Percentiles rank a stretch among this genome's conserved stretches.
Evolutionary conservation across 176 grass and related monocot species (phyloP).

Genomic region (Paspalum notatum): DNA sequence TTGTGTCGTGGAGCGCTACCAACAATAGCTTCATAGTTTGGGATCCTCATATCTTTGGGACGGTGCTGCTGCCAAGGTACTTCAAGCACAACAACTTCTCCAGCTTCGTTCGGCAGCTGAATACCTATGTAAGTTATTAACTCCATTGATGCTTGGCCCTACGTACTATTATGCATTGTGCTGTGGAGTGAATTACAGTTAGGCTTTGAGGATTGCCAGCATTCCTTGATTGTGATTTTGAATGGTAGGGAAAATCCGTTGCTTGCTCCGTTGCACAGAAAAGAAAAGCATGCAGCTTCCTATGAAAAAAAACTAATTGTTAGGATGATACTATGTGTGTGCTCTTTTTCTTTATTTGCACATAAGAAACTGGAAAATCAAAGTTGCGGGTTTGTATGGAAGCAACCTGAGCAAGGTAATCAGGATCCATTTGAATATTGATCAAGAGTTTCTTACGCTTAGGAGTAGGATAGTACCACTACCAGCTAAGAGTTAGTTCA

Average conservation of each 20-base stretch:
- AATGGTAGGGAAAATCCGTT: neutral
- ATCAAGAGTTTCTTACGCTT: constrained; percentile 3
- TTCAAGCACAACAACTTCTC: constrained; percentile 99
- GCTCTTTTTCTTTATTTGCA: neutral
- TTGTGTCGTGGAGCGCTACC: constrained; percentile 72
- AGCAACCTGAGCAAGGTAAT: neutral
- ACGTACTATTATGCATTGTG: neutral
- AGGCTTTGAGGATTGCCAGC: neutral
- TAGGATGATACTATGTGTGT: neutral
- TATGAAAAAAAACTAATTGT: neutral
- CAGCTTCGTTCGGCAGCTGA: constrained; percentile 96
- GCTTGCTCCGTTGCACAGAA: neutral
- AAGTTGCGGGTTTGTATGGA: constrained; percentile 1
- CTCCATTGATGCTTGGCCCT: neutral
- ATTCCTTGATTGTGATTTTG: neutral
- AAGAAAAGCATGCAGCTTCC: neutral
- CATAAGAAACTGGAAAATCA: neutral
- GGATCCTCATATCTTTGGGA: constrained; percentile 80
- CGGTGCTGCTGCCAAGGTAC: constrained; percentile 66
- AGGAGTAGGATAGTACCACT: neutral
- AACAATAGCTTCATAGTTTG: constrained; percentile 89
- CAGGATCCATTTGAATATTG: neutral
- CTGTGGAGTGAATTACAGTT: neutral
- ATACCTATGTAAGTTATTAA: constrained; percentile 80
- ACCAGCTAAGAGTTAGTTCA: neutral